phyloP scores from a whole-genome alignment of 2,329 filamentous ascomycete genomes.

The Hirsutella rhossiliensis region DNA sequence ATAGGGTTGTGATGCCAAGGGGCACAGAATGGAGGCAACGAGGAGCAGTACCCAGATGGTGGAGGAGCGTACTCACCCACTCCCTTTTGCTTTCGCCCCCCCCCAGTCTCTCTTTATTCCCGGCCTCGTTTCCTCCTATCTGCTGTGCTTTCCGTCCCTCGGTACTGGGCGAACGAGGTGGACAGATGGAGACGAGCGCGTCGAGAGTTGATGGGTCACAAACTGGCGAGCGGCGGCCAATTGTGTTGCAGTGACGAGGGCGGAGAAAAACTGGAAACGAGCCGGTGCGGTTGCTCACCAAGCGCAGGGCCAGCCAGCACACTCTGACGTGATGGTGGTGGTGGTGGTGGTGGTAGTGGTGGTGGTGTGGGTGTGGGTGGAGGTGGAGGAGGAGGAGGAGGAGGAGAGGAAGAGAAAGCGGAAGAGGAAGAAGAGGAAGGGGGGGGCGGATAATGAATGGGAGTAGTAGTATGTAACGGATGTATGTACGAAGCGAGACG shows the following conservation, averaged over 20 bases:
- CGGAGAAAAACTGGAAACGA: not conserved
- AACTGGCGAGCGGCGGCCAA: not conserved
- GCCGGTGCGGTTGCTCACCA: not conserved
- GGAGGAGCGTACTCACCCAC: not conserved
- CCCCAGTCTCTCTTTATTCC: too few species aligned
- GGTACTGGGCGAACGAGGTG: not conserved
- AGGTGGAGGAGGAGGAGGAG: too few species aligned
- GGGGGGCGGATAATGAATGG: too few species aligned
- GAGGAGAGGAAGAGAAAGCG: too few species aligned
- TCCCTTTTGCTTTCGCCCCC: too few species aligned
- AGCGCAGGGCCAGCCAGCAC: constrained; percentile 1
- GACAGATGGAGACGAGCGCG: not conserved
- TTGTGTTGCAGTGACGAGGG: not conserved
- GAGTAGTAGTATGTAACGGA: too few species aligned
- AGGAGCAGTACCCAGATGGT: not conserved
- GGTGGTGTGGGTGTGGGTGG: not conserved
- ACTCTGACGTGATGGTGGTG: not conserved
- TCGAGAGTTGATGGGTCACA: not conserved
- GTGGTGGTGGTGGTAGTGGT: not conserved
- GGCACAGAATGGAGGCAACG: not conserved
- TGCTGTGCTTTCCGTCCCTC: not conserved
- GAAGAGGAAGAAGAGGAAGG: too few species aligned
- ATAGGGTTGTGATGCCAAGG: not conserved
- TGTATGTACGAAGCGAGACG: too few species aligned
- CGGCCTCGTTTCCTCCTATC: not conserved